Evolutionary conservation across 75 land plant genomes (phyloP), one percentile per base, ranked within the genome.

Genomic region (Azolla pinnata): DNA sequence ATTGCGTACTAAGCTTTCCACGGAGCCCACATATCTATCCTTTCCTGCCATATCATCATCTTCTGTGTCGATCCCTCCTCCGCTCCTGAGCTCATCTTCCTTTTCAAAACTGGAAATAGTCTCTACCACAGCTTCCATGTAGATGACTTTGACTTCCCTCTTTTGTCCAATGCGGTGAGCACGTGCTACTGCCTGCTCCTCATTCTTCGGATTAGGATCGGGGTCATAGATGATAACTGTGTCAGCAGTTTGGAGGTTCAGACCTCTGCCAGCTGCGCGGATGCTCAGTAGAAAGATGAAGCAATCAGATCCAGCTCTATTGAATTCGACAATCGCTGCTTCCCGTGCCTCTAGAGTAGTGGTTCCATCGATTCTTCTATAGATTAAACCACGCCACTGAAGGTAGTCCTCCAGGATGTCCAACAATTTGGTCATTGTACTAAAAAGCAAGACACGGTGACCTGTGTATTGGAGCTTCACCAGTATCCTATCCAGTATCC

Each of bases 191-290:
- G 99, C 99, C 57, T 95, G 99, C 64, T 95, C 99, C 69, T 95
- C 99, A 76, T 95, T 95, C 79, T 95, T 87, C 0, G 99, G 99
- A 69, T 95, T 95, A 30, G 99, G 92, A 71, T 95, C 99, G 54
- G 99, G 99, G 70, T 95, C 99, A 68, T 95, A 95, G 33, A 95
- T 90, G 29, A 95, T 76, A 29, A 95, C 99, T 10, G 99, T 95
- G 29, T 95, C 99, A 54, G 99, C 99, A 66, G 96, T 67, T 65
- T 95, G 99, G 52, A 95, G 86, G 75, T 95, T 95, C 27, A 95
- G 71, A 19, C 99, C 99, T 46, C 99, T 76, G 12, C 99, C 99
- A 57, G 99, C 99, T 44, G 99, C 99, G 55, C 99, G 99, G 31
- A 95, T 95, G 52, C 99, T 95, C 8, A 95, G 88, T 51, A 95